These are phyloP conservation scores for Bipolaris sorokiniana DNA, from an alignment of 2,329 filamentous ascomycete genomes.

Conservation along the genomic window DNA sequence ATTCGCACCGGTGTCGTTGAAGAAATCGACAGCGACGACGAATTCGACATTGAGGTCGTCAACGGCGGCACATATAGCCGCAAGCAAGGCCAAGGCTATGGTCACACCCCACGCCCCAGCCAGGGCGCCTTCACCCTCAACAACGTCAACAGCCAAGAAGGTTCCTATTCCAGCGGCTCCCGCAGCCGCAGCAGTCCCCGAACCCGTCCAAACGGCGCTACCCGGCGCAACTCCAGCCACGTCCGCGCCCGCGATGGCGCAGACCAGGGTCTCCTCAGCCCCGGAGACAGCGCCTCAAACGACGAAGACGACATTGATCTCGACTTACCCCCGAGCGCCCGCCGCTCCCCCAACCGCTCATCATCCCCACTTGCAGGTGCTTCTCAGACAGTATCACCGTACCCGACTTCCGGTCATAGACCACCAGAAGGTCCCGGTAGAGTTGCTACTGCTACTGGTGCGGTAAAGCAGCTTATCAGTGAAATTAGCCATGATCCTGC, in stretches of 20 bases:
- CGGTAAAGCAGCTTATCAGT: slow-evolving; percentile 79
- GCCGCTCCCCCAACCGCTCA: slow-evolving; percentile 51
- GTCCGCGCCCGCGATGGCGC: slow-evolving; percentile 55
- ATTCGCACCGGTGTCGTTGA: slow-evolving; percentile 96
- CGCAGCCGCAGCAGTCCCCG: slow-evolving; percentile 59
- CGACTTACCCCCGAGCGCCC: slow-evolving; percentile 65
- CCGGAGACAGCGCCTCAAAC: slow-evolving; percentile 56
- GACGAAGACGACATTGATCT: slow-evolving; percentile 62
- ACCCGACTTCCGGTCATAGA: slow-evolving; percentile 50
- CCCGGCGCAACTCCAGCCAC: slow-evolving; percentile 61
- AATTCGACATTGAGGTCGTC: slow-evolving; percentile 88
- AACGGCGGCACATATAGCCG: slow-evolving; percentile 78
- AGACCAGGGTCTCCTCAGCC: slow-evolving; percentile 62
- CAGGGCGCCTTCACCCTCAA: slow-evolving; percentile 62
- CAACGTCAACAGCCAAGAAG: slow-evolving; percentile 57
- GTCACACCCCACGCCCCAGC: slow-evolving; percentile 70
- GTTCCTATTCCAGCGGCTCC: slow-evolving; percentile 64
- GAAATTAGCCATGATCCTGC: slow-evolving; percentile 83
- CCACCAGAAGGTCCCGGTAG: slow-evolving; percentile 34
- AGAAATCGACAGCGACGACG: slow-evolving; percentile 95
- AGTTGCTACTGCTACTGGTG: slow-evolving; percentile 72
- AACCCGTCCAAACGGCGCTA: slow-evolving; percentile 48
- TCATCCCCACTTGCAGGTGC: slow-evolving; percentile 38
- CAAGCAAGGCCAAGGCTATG: slow-evolving; percentile 76
- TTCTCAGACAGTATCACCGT: slow-evolving; percentile 27